Conservation (phyloP, 2,329 filamentous ascomycete genomes). For the Fusarium nygamai region DNA sequence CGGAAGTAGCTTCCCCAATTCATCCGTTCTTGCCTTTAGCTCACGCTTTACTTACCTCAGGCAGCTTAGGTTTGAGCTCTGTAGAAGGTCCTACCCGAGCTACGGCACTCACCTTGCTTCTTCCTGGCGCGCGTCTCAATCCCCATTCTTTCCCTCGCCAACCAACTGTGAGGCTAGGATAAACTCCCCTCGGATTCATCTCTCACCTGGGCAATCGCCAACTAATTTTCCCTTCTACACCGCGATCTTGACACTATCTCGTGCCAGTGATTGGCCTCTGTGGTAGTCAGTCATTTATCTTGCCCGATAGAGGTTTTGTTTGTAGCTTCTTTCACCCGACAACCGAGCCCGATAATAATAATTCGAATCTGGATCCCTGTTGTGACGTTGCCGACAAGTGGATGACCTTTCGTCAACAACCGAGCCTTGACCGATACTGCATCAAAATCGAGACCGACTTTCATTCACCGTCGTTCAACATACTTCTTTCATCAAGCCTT, state of each 20-base stretch:
- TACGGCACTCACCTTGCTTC: constrained; percentile 33
- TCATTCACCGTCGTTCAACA: constrained; percentile 18
- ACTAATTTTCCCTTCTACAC: constrained; percentile 31
- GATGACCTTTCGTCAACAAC: constrained; percentile 32
- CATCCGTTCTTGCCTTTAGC: constrained; percentile 23
- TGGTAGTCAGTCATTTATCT: constrained; percentile 6
- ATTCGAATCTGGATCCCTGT: constrained; percentile 32
- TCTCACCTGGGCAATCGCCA: constrained; percentile 26
- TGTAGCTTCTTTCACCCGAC: constrained; percentile 23
- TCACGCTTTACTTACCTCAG: constrained; percentile 22
- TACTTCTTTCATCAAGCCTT: constrained; percentile 13
- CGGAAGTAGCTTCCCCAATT: constrained; percentile 5
- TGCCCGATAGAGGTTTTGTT: constrained; percentile 20
- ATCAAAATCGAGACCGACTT: constrained; percentile 21
- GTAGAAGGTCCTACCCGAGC: constrained; percentile 27
- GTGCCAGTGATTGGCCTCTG: constrained; percentile 31
- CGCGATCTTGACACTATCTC: constrained; percentile 22
- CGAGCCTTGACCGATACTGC: constrained; percentile 18
- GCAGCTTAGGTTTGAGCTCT: constrained; percentile 25
- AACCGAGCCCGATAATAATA: constrained; percentile 36
- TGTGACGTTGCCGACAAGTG: constrained; percentile 41
- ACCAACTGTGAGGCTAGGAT: constrained; percentile 33
- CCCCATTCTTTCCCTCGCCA: constrained; percentile 41
- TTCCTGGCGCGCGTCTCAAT: constrained; percentile 36
- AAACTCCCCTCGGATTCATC: constrained; percentile 35